Percentiles rank a stretch among this genome's conserved stretches.
Evolutionary conservation across 1,284 basidiomycete genomes (phyloP).

Genomic region (Mrakiaceae sp.): DNA sequence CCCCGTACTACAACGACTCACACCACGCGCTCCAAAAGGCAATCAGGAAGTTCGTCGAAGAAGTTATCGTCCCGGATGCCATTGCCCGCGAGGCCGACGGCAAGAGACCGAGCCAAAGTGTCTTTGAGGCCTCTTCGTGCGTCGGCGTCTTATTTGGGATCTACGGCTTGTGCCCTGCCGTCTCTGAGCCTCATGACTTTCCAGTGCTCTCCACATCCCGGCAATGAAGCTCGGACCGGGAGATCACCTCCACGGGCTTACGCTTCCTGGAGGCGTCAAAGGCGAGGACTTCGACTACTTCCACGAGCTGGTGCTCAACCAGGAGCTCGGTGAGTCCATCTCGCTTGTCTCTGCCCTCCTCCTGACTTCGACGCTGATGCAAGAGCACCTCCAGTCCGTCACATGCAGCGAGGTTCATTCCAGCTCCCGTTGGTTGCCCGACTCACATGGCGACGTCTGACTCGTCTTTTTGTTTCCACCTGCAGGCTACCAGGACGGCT

Average conservation of each 20-base stretch:
- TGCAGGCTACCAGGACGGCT: too few relatives aligned
- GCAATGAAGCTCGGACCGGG: conserved; percentile 31
- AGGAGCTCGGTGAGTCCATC: conserved; percentile 49
- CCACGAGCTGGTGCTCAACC: conserved; percentile 62
- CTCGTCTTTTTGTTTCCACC: too few relatives aligned
- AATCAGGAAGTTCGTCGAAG: conserved; percentile 45
- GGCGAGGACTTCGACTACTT: conserved; percentile 69
- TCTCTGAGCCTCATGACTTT: neutral
- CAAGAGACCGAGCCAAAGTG: conserved; percentile 24
- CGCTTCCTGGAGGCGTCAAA: conserved; percentile 63
- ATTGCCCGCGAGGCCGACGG: conserved; percentile 63
- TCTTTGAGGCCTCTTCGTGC: too few relatives aligned
- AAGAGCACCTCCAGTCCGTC: too few relatives aligned
- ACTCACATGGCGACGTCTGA: too few relatives aligned
- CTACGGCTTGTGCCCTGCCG: neutral
- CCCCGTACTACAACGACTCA: conserved; percentile 68
- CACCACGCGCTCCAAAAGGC: conserved; percentile 36
- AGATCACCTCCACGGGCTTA: conserved; percentile 66
- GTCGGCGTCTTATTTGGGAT: conserved; percentile 43
- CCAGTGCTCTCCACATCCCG: neutral
- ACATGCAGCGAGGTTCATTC: too few relatives aligned
- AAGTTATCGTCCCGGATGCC: conserved; percentile 40
- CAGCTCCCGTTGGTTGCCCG: too few relatives aligned
- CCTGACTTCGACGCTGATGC: too few relatives aligned
- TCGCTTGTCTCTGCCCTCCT: too few relatives aligned